A percentile compares a stretch with the other conserved stretches of the same genome.
phyloP scores from a whole-genome alignment of 495 filamentous ascomycete genomes.

The Aspergillus heteromorphus region DNA sequence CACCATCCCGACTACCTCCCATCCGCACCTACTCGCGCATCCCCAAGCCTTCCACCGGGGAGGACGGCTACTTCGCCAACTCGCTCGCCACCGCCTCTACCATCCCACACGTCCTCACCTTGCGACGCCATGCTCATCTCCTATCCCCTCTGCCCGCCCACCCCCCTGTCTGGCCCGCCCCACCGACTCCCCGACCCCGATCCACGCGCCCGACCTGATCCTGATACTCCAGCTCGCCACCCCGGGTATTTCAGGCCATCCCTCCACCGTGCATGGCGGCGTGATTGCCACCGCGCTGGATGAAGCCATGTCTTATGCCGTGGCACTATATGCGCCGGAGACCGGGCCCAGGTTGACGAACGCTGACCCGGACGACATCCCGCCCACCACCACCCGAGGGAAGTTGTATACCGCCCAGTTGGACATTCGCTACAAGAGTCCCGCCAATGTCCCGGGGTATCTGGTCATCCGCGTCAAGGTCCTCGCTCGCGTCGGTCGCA shows the following conservation, averaged over 20 bases:
- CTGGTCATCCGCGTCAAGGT: constrained; percentile 30
- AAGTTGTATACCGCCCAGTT: constrained; percentile 36
- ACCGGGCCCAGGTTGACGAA: neutral
- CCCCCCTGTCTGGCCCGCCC: constrained; percentile 30
- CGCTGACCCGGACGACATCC: neutral
- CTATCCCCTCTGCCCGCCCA: constrained; percentile 20
- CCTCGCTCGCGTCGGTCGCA: constrained; percentile 29
- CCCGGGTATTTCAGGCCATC: constrained; percentile 37
- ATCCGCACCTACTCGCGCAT: constrained; percentile 34
- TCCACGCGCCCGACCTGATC: constrained; percentile 32
- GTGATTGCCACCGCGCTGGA: constrained; percentile 68
- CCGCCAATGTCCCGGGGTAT: constrained; percentile 28
- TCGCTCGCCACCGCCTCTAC: constrained; percentile 33
- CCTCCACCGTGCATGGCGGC: constrained; percentile 37
- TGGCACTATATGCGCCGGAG: constrained; percentile 25
- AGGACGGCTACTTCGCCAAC: constrained; percentile 36
- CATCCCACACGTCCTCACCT: constrained; percentile 35
- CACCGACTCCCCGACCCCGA: constrained; percentile 18
- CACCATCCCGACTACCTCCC: constrained; percentile 26
- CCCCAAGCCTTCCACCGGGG: constrained; percentile 32
- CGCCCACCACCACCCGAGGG: constrained; percentile 26
- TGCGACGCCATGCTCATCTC: constrained; percentile 20
- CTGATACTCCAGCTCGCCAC: constrained; percentile 31
- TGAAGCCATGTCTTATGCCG: constrained; percentile 46
- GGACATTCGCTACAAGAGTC: constrained; percentile 36